Percentiles rank a stretch among this genome's conserved stretches.
Evolutionary conservation across 352 stramenopile species (phyloP).

Genomic region (Phytophthora nicotianae): DNA sequence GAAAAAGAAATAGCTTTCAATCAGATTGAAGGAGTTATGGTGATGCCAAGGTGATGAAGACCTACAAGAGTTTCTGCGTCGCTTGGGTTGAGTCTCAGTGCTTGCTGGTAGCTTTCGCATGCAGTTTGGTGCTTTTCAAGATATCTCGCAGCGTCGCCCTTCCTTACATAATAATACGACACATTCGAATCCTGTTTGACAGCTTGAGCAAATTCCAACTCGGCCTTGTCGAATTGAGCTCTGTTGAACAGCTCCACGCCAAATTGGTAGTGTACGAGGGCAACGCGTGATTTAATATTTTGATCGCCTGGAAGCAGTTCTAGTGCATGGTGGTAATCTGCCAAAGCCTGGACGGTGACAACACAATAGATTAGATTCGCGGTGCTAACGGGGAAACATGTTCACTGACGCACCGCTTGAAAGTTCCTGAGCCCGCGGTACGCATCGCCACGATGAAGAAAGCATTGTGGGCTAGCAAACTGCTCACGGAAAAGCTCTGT

Average conservation of each 20-base stretch:
- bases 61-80: constrained; percentile 62
- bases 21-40: neutral
- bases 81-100: constrained; percentile 56
- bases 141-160: constrained; percentile 75
- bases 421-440: constrained; percentile 77
- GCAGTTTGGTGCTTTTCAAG: constrained; percentile 70
- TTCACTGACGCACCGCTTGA: constrained; percentile 55
- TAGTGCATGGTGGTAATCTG: constrained; percentile 78
- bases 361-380: constrained; percentile 3
- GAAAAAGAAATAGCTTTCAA: neutral
- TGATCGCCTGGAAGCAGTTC: constrained; percentile 57
- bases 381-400: neutral
- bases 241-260: constrained; percentile 81
- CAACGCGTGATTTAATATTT: constrained; percentile 65
- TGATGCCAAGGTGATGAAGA: neutral
- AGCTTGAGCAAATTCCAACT: constrained; percentile 58
- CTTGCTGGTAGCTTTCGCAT: constrained; percentile 54
- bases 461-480: constrained; percentile 57
- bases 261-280: constrained; percentile 84
- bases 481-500: constrained; percentile 49
- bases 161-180: constrained; percentile 67
- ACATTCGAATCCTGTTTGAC: constrained; percentile 63
- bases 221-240: constrained; percentile 72
- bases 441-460: constrained; percentile 73
- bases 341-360: constrained; percentile 51